Base-by-base conservation (phyloP, 2,329 filamentous ascomycete species). In the Tolypocladium cylindrosporum region DNA sequence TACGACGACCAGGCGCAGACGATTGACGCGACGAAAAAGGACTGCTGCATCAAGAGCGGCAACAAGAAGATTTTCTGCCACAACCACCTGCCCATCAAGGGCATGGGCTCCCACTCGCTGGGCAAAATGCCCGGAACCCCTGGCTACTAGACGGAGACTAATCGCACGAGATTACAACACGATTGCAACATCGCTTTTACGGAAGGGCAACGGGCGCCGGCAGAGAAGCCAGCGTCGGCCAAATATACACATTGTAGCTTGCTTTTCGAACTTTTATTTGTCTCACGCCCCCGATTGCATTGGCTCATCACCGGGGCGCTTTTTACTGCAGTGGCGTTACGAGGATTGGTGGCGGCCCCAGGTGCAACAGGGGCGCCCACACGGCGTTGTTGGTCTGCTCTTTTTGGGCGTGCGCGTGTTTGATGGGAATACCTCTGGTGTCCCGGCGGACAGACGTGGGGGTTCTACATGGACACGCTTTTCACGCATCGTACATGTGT, bases 1-100 rank as follows among this genome's bases (percentile, higher is more conserved):
- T 88, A 85, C 68, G 85, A 87, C 39, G 85, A 89, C 60, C 80
- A 81, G 7, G 73, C 77, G n/a, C 76, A 77, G 54, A 71, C 76
- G 31, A 86, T 89, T 59, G 85, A 89, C 64, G 82, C 81, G 0
- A 81, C 80, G 62, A 84, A 84, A 74, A 80, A 79, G 64, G 75
- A 76, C 60, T 70, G 71, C 43, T 70, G 71, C 40, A 74, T 73
- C 40, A 75, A 74, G 58, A 71, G 69, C 58, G 71, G 71, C 11
- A 69, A 66, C 57, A 76, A 77, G 65, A 81, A 79, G 69, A 83
- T 83, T 43, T 83, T 77, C 64, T 83, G 79, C 69, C 82, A 85
- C 67, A 83, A 78, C 67, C 82, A 85, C 62, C 70, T 84, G 24
- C 81, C 81, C 19, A 72, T 74, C 1, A 75, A 78, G 67, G 73